Evolutionary conservation across 371 early-diverging fungal species (phyloP).

Genomic region (Rhizopus delemar): DNA sequence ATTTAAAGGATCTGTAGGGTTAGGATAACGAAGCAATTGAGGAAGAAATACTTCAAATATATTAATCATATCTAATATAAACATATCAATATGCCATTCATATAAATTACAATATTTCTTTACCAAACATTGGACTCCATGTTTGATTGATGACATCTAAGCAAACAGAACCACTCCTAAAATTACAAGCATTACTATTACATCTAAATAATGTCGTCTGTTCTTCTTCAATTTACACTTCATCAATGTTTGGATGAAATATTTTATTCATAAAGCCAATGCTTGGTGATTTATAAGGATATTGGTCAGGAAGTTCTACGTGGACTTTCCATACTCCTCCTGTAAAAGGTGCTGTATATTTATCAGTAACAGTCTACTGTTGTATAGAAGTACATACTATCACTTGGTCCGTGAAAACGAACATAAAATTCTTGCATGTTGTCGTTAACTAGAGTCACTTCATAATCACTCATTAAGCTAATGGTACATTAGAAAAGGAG

Average conservation of each 20-base stretch:
- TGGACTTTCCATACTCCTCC: constrained; percentile 97
- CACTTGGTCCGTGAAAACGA: constrained; percentile 90
- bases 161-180: constrained; percentile 97
- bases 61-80: constrained; percentile 87
- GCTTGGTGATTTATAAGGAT: constrained; percentile 99
- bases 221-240: constrained; percentile 68
- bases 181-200: background rate
- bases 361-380: background rate
- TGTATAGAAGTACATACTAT: constrained; percentile 67
- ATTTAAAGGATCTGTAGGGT: constrained; percentile 99
- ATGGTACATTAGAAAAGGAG: background rate
- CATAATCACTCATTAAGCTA: constrained; percentile 97
- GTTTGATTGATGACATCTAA: constrained; percentile 99
- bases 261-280: constrained; percentile 99
- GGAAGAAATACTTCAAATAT: constrained; percentile 99
- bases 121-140: constrained; percentile 99
- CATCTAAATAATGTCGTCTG: no score
- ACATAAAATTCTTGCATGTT: constrained; percentile 99
- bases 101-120: background rate
- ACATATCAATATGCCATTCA: constrained; percentile 1
- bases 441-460: constrained; percentile 96
- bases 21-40: constrained; percentile 97
- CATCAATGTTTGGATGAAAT: constrained; percentile 99
- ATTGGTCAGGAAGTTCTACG: constrained; percentile 98
- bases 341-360: constrained; percentile 81